A percentile compares a stretch with the other conserved stretches of the same genome.
Conservation (phyloP, 805 yeast species). For the Debaryomyces prosopidis region DNA sequence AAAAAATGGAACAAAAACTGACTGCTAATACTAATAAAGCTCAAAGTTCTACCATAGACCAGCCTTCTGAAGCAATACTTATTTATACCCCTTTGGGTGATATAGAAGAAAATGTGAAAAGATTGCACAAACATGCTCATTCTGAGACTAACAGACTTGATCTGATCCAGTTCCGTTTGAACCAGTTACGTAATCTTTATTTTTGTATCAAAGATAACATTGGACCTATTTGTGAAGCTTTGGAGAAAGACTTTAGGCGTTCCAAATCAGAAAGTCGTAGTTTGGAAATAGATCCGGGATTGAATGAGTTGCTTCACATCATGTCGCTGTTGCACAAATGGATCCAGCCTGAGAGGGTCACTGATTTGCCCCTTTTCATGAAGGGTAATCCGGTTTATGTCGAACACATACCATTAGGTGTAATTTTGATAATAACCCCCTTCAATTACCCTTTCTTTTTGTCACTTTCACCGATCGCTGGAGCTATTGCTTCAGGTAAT, state of each 20-base stretch:
- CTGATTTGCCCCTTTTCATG: constrained; percentile 36
- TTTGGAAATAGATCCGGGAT: constrained; percentile 53
- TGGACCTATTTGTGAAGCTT: constrained; percentile 55
- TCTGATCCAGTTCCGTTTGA: constrained; percentile 55
- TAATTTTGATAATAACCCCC: constrained; percentile 71
- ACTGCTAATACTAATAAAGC: no score
- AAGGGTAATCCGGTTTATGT: constrained; percentile 29
- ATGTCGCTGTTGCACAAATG: constrained; percentile 62
- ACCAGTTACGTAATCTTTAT: constrained; percentile 67
- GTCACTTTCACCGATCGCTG: constrained; percentile 63
- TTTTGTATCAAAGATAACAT: constrained; percentile 60
- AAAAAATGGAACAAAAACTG: no score
- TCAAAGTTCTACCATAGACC: no score
- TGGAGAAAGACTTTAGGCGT: constrained; percentile 68
- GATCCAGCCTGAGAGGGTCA: constrained; percentile 51
- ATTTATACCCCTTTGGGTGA: constrained; percentile 47
- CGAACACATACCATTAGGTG: constrained; percentile 54
- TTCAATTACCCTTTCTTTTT: constrained; percentile 78
- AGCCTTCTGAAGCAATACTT: no score
- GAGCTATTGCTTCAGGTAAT: constrained; percentile 87
- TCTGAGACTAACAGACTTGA: no score
- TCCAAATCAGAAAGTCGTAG: constrained; percentile 59
- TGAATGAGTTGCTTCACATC: constrained; percentile 58
- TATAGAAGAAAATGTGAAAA: constrained; percentile 48
- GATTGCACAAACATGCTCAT: constrained; percentile 48